Base-by-base conservation (phyloP, 371 early-diverging fungal genomes). In the Rhizomucor miehei region DNA sequence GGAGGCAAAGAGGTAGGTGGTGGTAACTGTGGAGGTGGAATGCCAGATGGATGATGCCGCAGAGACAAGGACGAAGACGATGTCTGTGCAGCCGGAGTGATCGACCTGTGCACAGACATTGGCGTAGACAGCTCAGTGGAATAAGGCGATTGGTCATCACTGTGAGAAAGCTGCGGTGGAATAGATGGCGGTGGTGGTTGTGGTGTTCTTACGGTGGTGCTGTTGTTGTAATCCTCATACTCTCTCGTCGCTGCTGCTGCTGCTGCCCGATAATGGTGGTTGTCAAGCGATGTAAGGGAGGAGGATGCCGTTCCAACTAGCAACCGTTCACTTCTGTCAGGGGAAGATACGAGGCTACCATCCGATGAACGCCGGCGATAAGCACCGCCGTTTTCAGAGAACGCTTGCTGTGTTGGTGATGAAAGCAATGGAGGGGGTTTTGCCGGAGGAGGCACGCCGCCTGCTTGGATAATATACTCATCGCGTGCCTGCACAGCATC, bases 241-340 rank as follows among this genome's bases (percentile, higher is more conserved):
- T 29, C 29, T 29, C 29, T 29, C 29, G 8, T 29, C 29, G 29
- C 5, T 29, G 29, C 3, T 29, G 29, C 5, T 29, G 29, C 8
- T 29, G 29, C 29, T 29, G n/a, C n/a, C n/a, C n/a, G n/a, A n/a
- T n/a, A n/a, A n/a, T n/a, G 29, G 29, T 29, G 21, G 16, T 49
- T 49, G 6, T 53, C 56, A 34, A 45, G 14, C 38, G 53, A 53
- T n/a, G 51, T 44, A 10, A 60, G 24, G 1, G 67, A 54, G 9
- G 67, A 65, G 8, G 71, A 60, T 20, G 59, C 62, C 1, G 71
- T 67, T 6, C 65, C 63, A 39, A 71, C 63, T 8, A 71, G 41
- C 13, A 65, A 68, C 16, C 65, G 60, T n/a, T 71, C 71, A 53
- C 67, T 58, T 34, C 58, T 71, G 43, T 67, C 71, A n/a, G 71